These are phyloP conservation scores for Globisporangium abappressorium DNA, from an alignment of 352 stramenopile genomes.

Conservation along the genomic window DNA sequence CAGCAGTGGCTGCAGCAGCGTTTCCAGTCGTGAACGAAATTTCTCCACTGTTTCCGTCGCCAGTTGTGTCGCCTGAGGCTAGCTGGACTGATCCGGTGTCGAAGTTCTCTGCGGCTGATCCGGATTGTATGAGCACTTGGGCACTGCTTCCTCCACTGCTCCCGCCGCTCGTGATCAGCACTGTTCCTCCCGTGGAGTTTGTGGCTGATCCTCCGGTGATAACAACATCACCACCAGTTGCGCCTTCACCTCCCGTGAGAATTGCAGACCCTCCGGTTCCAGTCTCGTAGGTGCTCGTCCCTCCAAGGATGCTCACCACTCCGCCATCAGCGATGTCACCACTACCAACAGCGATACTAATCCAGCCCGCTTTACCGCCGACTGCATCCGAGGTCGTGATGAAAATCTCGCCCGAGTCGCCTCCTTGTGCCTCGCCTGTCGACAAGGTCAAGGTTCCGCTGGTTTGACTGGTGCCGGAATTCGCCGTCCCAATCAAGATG, in stretches of 20 bases:
- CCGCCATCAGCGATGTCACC: conserved; percentile 16
- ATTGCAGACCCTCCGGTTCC: conserved; percentile 31
- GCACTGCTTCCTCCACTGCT: conserved; percentile 17
- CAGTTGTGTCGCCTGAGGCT: conserved; percentile 19
- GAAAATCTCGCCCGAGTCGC: conserved; percentile 28
- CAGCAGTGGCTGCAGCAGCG: conserved; percentile 23
- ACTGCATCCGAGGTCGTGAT: conserved; percentile 25
- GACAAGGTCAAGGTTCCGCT: conserved; percentile 24
- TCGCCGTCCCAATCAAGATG: conserved; percentile 23
- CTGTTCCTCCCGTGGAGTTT: conserved; percentile 20
- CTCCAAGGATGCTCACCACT: conserved; percentile 22
- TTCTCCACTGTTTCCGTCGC: conserved; percentile 37
- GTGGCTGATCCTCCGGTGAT: conserved; percentile 22
- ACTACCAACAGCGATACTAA: conserved; percentile 28
- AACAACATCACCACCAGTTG: conserved; percentile 25
- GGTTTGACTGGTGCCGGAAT: conserved; percentile 13
- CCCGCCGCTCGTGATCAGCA: conserved; percentile 23
- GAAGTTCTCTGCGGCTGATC: conserved; percentile 17
- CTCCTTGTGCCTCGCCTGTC: conserved; percentile 11
- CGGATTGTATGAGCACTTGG: conserved; percentile 24
- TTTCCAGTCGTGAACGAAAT: conserved; percentile 34
- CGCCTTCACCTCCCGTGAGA: conserved; percentile 25
- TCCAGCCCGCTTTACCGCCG: conserved; percentile 24
- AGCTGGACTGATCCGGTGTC: conserved; percentile 35
- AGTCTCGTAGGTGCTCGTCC: conserved; percentile 23